Base-by-base conservation (phyloP, 2,329 filamentous ascomycete genomes). In the Zopfia rhizophila region DNA sequence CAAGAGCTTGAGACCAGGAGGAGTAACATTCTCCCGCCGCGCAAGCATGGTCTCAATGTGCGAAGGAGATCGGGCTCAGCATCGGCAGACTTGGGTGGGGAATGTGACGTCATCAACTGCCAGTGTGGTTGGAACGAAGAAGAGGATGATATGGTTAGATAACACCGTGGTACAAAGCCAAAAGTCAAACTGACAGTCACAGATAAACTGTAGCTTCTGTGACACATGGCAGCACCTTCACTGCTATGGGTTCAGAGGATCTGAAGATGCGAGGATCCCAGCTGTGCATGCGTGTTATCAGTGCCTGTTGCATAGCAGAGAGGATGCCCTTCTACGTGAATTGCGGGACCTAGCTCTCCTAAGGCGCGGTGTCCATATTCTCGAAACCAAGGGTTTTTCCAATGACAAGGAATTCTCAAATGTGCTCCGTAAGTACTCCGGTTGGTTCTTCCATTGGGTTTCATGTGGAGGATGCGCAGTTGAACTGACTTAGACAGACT, bases 191-290 rank as follows among this genome's bases (percentile, higher is more conserved):
- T 46, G 14, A 44, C 19, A 18, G 10, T 4, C 2, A 10, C 42
- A 78, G 76, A 56, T 78, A n/a, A 40, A 69, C 43, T 80, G 78
- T 51, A 45, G 55, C 10, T 77, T 72, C 48, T 80, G 77, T 52
- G 53, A 66, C 25, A 74, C 65, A 7, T 74, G 69, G 56, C 78
- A 80, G 50, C 78, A 80, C 61, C 41, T 72, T 18, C 55, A 69
- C 27, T 80, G 78, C 56, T 78, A 78, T 46, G 78, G 77, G 4
- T 79, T 74, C 51, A 55, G 58, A 7, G 61, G 53, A 21, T 27
- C 43, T 2, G 49, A 65, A n/a, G 75, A 78, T 51, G 56, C 62
- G 7, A 69, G 70, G 22, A 49, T 78, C 14, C 72, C 74, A 22
- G 57, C 67, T 19, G 48, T 65, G n/a, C 75, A 80, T 55, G 66